phyloP scores from a whole-genome alignment of 495 filamentous ascomycete genomes.

The Penicillium herquei region DNA sequence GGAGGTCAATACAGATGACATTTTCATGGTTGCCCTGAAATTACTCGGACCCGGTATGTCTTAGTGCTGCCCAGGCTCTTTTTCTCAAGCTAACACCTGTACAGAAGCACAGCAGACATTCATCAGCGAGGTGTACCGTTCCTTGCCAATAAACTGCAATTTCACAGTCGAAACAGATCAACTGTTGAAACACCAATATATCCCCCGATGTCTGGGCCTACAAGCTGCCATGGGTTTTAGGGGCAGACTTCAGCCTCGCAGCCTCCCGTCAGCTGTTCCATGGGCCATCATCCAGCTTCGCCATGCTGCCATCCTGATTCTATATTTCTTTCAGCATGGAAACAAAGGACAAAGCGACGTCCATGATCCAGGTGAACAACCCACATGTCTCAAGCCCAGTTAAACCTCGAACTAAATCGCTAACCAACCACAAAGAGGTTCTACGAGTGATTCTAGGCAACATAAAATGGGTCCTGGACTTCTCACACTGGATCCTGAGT shows the following conservation, averaged over 20 bases:
- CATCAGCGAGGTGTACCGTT: conserved; percentile 62
- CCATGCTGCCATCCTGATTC: conserved; percentile 65
- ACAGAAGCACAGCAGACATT: conserved; percentile 50
- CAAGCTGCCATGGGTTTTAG: conserved; percentile 67
- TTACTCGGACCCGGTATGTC: conserved; percentile 52
- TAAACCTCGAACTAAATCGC: not conserved
- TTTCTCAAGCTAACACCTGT: not conserved
- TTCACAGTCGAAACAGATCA: conserved; percentile 69
- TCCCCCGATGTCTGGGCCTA: conserved; percentile 69
- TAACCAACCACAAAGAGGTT: conserved; percentile 28
- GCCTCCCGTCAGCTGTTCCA: conserved; percentile 66
- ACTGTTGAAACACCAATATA: conserved; percentile 63
- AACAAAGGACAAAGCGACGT: conserved; percentile 51
- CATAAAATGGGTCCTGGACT: conserved; percentile 63
- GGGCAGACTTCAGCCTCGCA: conserved; percentile 56
- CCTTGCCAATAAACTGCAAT: conserved; percentile 66
- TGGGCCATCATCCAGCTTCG: conserved; percentile 71
- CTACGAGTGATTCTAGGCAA: conserved; percentile 44
- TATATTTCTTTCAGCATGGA: conserved; percentile 54
- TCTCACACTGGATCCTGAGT: conserved; percentile 68
- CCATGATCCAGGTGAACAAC: conserved; percentile 57
- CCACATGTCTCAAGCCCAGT: not conserved
- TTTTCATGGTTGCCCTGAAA: conserved; percentile 60
- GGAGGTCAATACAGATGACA: conserved; percentile 68
- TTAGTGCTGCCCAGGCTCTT: not conserved